A percentile compares a stretch with the other conserved stretches of the same genome.
Evolutionary conservation across 371 early-diverging fungal genomes (phyloP).

Genomic region (Saksenaea vasiformis): DNA sequence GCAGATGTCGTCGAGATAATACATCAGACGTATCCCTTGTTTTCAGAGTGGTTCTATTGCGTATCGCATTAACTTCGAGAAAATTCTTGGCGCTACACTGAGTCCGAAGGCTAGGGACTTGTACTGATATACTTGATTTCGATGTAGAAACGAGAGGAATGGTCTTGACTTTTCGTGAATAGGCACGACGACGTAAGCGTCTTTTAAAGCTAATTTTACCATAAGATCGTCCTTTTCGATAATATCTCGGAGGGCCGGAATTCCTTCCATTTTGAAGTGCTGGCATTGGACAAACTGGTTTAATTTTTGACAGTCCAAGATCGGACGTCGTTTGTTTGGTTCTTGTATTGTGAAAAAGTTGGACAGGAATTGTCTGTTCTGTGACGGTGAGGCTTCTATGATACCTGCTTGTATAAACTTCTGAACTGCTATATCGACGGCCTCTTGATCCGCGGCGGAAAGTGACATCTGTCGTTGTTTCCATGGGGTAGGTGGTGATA

Average conservation of each 20-base stretch:
- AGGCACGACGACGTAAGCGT: conserved; percentile 13
- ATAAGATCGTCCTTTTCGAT: conserved; percentile 10
- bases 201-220: conserved; percentile 12
- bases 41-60: conserved; percentile 8
- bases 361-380: conserved; percentile 2
- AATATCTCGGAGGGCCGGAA: conserved; percentile 12
- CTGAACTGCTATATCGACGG: neutral
- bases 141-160: neutral
- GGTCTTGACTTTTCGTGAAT: conserved; percentile 6
- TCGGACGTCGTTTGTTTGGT: conserved; percentile 7
- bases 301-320: conserved; percentile 3
- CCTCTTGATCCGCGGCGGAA: neutral
- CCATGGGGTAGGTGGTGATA: neutral
- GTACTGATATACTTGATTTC: neutral
- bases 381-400: neutral
- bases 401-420: neutral
- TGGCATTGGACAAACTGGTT: conserved; percentile 8
- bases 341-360: conserved; percentile 13
- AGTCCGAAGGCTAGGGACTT: conserved; percentile 1
- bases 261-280: conserved; percentile 20
- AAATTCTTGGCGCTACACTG: neutral
- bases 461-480: no score
- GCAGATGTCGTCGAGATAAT: conserved; percentile 21
- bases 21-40: conserved; percentile 5
- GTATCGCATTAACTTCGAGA: conserved; percentile 6